Base-by-base conservation (phyloP, 371 early-diverging fungal genomes). In the Lichtheimia corymbifera region DNA sequence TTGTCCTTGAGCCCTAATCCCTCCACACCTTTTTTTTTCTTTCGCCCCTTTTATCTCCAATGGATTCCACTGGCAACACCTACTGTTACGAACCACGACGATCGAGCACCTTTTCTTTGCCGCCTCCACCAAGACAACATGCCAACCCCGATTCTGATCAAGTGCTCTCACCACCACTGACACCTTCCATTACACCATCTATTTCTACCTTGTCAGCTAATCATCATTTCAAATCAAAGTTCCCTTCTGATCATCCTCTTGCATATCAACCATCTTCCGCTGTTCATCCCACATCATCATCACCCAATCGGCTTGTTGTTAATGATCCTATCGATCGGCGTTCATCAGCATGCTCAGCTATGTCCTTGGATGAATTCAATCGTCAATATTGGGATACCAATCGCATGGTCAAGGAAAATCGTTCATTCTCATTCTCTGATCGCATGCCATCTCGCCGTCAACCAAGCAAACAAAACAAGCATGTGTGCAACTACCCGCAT, bases 401-500 rank as follows among this genome's bases (percentile, higher is more conserved):
- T 18, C 51, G 55, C n/a, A 11, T 47, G 18, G 11, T 50, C 12
- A 55, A 28, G 44, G 28, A 53, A 13, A 58, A 59, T 43, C 60
- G 62, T 53, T 61, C 66, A 56, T 58, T 66, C 58, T 62, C 57
- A 14, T 55, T 66, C 43, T 58, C 66, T 28, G 64, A 56, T 60
- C 62, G 40, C 3, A 66, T 57, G 50, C 51, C 66, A 9, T 53
- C 63, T 40, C 52, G 62, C n/a, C 40, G 71, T 30, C 72, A 72
- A 24, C 78, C 74, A 12, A 64, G 64, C 11, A 74, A 70, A 43
- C 70, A 74, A 40, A 77, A 77, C 43, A 77, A 77, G 59, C 86
- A 85, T 59, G 73, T 76, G n/a, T 85, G 86, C 64, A 74, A 63
- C 28, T 78, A 73, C 54, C 83, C 82, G 14, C 73, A 77, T 5